Percentiles rank a stretch among this genome's conserved stretches.
These are phyloP conservation scores for Gossypium schwendimanii DNA, from an alignment of 441 rosid genomes.

Conservation along the genomic window DNA sequence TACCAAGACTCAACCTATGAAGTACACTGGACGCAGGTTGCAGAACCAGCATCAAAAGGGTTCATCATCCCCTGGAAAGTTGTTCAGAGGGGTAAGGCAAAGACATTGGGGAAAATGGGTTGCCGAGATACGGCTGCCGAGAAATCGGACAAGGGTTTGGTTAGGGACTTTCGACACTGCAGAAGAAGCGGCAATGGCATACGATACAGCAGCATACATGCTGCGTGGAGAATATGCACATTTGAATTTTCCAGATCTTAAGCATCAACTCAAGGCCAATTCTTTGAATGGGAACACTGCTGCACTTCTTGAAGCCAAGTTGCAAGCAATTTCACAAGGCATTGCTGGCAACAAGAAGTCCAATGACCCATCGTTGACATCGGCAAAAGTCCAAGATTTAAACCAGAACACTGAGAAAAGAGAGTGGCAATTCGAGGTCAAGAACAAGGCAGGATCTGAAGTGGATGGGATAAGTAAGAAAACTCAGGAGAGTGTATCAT, in stretches of 20 bases:
- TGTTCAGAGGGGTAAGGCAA: constrained; percentile 76
- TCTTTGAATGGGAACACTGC: constrained; percentile 50
- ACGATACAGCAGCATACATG: constrained; percentile 75
- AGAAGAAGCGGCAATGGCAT: constrained; percentile 76
- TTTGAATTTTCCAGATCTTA: constrained; percentile 65
- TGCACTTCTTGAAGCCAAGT: constrained; percentile 73
- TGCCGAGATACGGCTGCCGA: constrained; percentile 77
- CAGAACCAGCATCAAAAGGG: constrained; percentile 35
- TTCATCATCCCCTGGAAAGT: constrained; percentile 40
- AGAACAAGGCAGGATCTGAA: constrained; percentile 23
- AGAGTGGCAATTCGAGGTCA: constrained; percentile 28
- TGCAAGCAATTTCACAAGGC: constrained; percentile 51
- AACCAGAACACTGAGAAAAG: constrained; percentile 19
- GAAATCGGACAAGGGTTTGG: constrained; percentile 81
- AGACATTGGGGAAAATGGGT: constrained; percentile 97
- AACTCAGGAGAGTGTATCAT: constrained; percentile 15
- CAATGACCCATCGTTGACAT: neutral
- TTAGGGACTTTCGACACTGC: constrained; percentile 77
- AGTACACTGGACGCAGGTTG: constrained; percentile 33
- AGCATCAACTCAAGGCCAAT: constrained; percentile 53
- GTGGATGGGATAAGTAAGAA: constrained; percentile 27
- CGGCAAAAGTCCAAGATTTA: constrained; percentile 10
- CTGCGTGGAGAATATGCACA: constrained; percentile 71
- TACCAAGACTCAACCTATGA: constrained; percentile 64
- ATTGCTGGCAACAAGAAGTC: constrained; percentile 21